These are phyloP conservation scores for Fonsecaea erecta DNA, from an alignment of 2,329 filamentous ascomycete genomes.

Conservation along the genomic window DNA sequence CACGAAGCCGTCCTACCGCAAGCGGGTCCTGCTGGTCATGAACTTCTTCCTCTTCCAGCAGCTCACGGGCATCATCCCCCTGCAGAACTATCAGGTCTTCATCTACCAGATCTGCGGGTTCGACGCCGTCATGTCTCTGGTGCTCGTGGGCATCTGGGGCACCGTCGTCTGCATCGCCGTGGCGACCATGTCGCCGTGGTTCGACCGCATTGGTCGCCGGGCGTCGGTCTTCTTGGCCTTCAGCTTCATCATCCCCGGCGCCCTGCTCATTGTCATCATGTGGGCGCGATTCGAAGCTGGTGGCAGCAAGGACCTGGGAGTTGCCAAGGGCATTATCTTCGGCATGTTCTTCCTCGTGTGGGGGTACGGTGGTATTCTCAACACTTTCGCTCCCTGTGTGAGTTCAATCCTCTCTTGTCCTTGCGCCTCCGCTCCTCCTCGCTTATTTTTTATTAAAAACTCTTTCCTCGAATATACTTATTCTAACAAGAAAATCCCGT, in stretches of 20 bases:
- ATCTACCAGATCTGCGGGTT: conserved; percentile 66
- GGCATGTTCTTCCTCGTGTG: conserved; percentile 14
- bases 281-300: conserved; percentile 10
- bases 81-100: conserved; percentile 84
- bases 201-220: conserved; percentile 4
- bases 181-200: conserved; percentile 1
- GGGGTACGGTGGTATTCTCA: conserved; percentile 6
- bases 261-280: not conserved
- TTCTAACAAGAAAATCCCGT: not conserved
- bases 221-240: not conserved
- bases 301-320: not conserved
- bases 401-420: not conserved
- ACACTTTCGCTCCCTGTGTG: conserved; percentile 3
- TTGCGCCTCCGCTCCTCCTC: too few species aligned
- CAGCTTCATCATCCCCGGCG: conserved; percentile 5
- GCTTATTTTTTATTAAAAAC: too few species aligned
- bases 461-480: too few species aligned
- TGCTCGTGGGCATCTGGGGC: conserved; percentile 83
- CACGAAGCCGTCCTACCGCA: conserved; percentile 1
- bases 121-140: conserved; percentile 50
- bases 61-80: conserved; percentile 72
- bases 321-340: conserved; percentile 10
- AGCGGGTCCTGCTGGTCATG: conserved; percentile 1
- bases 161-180: conserved; percentile 59
- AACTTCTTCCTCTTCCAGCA: conserved; percentile 7